Evolutionary conservation across 495 filamentous ascomycete species (phyloP).

Genomic region (Podospora sp.): DNA sequence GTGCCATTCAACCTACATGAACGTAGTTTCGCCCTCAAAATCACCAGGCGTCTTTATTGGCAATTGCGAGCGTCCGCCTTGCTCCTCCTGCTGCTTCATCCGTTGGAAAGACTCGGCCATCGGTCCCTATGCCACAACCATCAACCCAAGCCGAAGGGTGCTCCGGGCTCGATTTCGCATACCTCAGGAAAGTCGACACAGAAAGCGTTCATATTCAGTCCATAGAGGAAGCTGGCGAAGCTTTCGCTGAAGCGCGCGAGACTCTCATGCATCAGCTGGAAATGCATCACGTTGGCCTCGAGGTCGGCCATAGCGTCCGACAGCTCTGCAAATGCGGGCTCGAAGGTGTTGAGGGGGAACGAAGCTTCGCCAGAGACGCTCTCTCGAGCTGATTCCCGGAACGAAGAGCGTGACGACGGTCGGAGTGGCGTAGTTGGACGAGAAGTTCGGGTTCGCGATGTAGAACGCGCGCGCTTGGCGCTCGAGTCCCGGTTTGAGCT

Average conservation of each 20-base stretch:
- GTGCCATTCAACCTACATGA: slow-evolving; percentile 64
- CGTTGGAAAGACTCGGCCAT: slow-evolving; percentile 71
- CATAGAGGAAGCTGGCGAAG: slow-evolving; percentile 93
- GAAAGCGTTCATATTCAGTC: slow-evolving; percentile 98
- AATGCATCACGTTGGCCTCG: slow-evolving; percentile 95
- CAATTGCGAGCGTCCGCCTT: slow-evolving; percentile 23
- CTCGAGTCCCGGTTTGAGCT: slow-evolving; percentile 12
- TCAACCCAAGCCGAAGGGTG: neutral
- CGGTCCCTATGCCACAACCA: slow-evolving; percentile 41
- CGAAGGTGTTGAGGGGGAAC: slow-evolving; percentile 78
- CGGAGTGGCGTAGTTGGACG: slow-evolving; percentile 93
- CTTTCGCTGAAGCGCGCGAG: slow-evolving; percentile 92
- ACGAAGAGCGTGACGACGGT: slow-evolving; percentile 83
- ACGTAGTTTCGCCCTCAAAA: slow-evolving; percentile 72
- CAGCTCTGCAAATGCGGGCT: slow-evolving; percentile 89
- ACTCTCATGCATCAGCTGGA: slow-evolving; percentile 97
- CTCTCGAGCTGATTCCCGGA: slow-evolving; percentile 64
- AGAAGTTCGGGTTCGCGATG: slow-evolving; percentile 57
- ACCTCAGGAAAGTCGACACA: slow-evolving; percentile 98
- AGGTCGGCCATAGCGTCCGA: slow-evolving; percentile 93
- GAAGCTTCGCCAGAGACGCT: slow-evolving; percentile 61
- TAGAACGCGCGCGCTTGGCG: slow-evolving; percentile 43
- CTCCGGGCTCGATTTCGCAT: neutral
- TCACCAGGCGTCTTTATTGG: slow-evolving; percentile 28
- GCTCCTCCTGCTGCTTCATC: slow-evolving; percentile 56